These are phyloP conservation scores for Dactylellina parvicollis DNA, from an alignment of 2,329 filamentous ascomycete species.

Conservation along the genomic window DNA sequence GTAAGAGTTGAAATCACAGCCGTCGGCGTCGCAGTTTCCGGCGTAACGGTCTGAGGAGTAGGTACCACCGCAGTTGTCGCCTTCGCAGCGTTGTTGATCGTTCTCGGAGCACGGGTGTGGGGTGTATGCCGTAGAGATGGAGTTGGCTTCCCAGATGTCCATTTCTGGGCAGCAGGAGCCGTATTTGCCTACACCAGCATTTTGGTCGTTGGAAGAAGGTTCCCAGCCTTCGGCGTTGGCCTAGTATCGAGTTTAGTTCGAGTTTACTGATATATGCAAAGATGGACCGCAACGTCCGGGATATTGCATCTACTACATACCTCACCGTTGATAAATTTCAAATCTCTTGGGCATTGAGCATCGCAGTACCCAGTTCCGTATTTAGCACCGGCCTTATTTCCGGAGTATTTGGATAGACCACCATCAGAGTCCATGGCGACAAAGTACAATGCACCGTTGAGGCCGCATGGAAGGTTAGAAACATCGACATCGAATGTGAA, in stretches of 20 bases:
- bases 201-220: constrained; percentile 57
- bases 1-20: constrained; percentile 61
- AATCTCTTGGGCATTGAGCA: constrained; percentile 66
- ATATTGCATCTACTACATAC: constrained; percentile 57
- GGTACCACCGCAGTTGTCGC: constrained; percentile 57
- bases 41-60: constrained; percentile 59
- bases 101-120: constrained; percentile 61
- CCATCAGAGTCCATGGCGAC: constrained; percentile 71
- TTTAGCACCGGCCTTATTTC: constrained; percentile 67
- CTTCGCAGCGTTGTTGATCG: constrained; percentile 59
- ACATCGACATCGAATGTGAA: constrained; percentile 79
- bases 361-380: constrained; percentile 71
- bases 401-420: constrained; percentile 65
- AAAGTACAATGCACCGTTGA: constrained; percentile 77
- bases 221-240: constrained; percentile 67
- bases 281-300: too few species aligned
- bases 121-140: constrained; percentile 60
- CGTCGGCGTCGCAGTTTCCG: constrained; percentile 61
- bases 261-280: neutral
- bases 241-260: constrained; percentile 57
- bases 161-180: constrained; percentile 71
- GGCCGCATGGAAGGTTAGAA: constrained; percentile 73
- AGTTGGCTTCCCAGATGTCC: constrained; percentile 64
- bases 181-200: constrained; percentile 66
- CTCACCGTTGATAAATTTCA: constrained; percentile 70